Evolutionary conservation across 2,329 filamentous ascomycete species (phyloP), one percentile per base, ranked within the genome.

Genomic region (Aspergillus ochraceus): DNA sequence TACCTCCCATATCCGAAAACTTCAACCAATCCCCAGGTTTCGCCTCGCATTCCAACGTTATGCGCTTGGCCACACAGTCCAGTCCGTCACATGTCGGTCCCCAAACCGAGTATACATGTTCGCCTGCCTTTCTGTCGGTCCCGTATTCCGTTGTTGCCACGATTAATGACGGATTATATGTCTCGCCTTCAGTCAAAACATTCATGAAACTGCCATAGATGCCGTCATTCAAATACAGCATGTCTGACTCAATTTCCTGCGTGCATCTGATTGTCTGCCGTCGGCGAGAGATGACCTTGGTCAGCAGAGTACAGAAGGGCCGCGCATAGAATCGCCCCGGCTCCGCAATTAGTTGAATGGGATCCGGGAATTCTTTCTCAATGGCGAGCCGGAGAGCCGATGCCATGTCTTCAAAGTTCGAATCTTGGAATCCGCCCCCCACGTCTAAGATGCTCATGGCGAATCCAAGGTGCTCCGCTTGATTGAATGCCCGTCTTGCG

Each of bases 181-280:
- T 47, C 26, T 65, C 60, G 10, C 64, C 55, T 39, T 67, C 66
- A 22, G 60, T 55, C 24, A 61, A 58, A 2, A 60, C 57, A 46
- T 60, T 62, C 51, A 57, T 64, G 49, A 72, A 72, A 39, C 63
- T 66, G 2, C 70, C 70, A 26, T 70, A 72, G 6, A 72, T 49
- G 1, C 70, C 70, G 57, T 71, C 70, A 26, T 71, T 71, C 20
- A 66, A 64, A 46, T 71, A 72, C 6, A 71, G 61, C 69, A 71
- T 72, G 17, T 70, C 65, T 2, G 64, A 58, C 14, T 14, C 32
- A 4, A 49, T 47, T 10, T 39, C 17, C 17, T 12, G 9, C 11
- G 11, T 20, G 6, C 19, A 55, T 24, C 11, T 45, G 3, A 55
- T 57, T 17, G 64, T 55, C 49, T 64, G 62, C 12, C 57, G 32